Percentiles rank a stretch among this genome's conserved stretches.
Conservation (phyloP, 2,329 filamentous ascomycete species). For the Penicillium fuscoglaucum region DNA sequence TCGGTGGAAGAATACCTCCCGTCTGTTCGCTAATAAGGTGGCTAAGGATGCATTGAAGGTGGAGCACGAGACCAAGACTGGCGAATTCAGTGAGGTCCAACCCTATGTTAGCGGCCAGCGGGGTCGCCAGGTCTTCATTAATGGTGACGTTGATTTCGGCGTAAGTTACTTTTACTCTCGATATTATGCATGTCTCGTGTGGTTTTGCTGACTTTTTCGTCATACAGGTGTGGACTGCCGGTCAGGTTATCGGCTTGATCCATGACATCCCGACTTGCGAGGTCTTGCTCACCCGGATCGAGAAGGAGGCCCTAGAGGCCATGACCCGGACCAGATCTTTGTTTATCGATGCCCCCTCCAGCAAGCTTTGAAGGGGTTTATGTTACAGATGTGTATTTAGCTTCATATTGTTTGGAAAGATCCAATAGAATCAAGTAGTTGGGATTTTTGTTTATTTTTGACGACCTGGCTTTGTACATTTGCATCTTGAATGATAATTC, state of each 20-base stretch:
- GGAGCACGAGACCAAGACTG: constrained; percentile 77
- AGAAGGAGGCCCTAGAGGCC: constrained; percentile 70
- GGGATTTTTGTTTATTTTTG: background rate
- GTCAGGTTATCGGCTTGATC: constrained; percentile 88
- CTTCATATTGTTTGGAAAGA: background rate
- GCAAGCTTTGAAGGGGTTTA: constrained; percentile 55
- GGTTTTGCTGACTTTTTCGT: constrained; percentile 15
- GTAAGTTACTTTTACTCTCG: constrained; percentile 56
- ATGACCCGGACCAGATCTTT: constrained; percentile 61
- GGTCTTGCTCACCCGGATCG: constrained; percentile 68
- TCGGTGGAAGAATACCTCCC: constrained; percentile 88
- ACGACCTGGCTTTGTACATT: background rate
- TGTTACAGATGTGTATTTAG: background rate
- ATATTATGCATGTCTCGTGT: background rate
- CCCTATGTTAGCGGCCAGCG: constrained; percentile 86
- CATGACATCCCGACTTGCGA: constrained; percentile 78
- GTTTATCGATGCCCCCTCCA: constrained; percentile 47
- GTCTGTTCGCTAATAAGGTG: constrained; percentile 89
- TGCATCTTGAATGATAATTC: background rate
- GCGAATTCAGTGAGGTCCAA: constrained; percentile 86
- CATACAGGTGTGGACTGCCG: constrained; percentile 86
- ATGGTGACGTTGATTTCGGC: constrained; percentile 85
- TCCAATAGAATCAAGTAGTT: constrained; percentile 1
- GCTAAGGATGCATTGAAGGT: constrained; percentile 76
- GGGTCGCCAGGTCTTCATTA: constrained; percentile 86